phyloP scores from a whole-genome alignment of 2,329 filamentous ascomycete species.

The Teratosphaeria viscida region DNA sequence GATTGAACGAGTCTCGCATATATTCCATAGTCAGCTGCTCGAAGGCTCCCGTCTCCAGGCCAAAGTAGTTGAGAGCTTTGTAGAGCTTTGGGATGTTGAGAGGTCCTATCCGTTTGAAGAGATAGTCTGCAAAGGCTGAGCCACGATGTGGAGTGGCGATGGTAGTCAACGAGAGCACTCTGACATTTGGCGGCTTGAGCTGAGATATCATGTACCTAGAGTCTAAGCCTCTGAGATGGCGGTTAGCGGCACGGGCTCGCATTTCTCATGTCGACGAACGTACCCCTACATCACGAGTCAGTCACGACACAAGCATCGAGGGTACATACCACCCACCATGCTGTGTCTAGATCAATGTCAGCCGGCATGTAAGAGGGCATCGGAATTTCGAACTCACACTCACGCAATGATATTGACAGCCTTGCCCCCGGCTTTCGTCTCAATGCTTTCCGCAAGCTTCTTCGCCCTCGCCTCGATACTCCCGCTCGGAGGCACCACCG shows the following conservation, averaged over 20 bases:
- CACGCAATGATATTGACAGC: slow-evolving; percentile 56
- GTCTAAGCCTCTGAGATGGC: slow-evolving; percentile 45
- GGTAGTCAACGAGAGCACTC: slow-evolving; percentile 60
- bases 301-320: not conserved
- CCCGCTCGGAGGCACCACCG: slow-evolving; percentile 48
- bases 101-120: slow-evolving; percentile 46
- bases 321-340: slow-evolving; percentile 30
- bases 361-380: not conserved
- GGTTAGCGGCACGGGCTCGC: not conserved
- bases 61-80: slow-evolving; percentile 43
- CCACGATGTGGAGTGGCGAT: slow-evolving; percentile 53
- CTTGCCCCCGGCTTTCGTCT: slow-evolving; percentile 42
- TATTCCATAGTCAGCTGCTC: slow-evolving; percentile 50
- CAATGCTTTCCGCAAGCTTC: slow-evolving; percentile 44
- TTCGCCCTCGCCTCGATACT: slow-evolving; percentile 49
- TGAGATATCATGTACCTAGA: slow-evolving; percentile 54
- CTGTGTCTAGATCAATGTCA: slow-evolving; percentile 39
- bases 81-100: slow-evolving; percentile 43
- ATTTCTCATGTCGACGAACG: not conserved
- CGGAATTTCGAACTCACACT: slow-evolving; percentile 19
- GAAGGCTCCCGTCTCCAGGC: slow-evolving; percentile 50
- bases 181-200: slow-evolving; percentile 53
- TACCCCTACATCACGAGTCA: slow-evolving; percentile 4
- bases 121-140: slow-evolving; percentile 52
- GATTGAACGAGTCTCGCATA: slow-evolving; percentile 50